These are phyloP conservation scores for Xerocomus potaroensis DNA, from an alignment of 768 basidiomycete species.

Conservation along the genomic window DNA sequence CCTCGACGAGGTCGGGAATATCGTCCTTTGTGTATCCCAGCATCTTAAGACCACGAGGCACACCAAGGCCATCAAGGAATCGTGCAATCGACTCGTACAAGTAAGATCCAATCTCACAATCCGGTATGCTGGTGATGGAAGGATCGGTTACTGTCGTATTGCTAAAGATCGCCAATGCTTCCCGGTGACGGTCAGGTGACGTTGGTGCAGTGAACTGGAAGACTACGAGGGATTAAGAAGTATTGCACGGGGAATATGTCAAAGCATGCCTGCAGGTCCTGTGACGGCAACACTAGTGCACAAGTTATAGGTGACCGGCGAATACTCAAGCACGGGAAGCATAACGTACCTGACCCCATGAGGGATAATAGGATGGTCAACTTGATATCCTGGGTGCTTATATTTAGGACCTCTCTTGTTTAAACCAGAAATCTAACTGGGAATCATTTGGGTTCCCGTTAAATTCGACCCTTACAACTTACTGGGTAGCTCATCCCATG, in stretches of 20 bases:
- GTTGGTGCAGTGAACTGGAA: conserved; percentile 97
- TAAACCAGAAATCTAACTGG: conserved; percentile 74
- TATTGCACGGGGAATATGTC: background rate
- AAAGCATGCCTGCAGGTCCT: conserved; percentile 67
- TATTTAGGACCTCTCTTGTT: conserved; percentile 95
- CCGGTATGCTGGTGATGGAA: conserved; percentile 67
- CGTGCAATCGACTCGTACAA: conserved; percentile 83
- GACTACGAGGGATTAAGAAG: conserved; percentile 39
- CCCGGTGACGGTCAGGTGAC: conserved; percentile 85
- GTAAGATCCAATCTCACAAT: conserved; percentile 72
- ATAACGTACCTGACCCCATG: conserved; percentile 71
- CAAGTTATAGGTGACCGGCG: background rate
- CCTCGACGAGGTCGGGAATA: conserved; percentile 75
- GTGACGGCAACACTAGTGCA: conserved; percentile 72
- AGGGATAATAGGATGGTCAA: conserved; percentile 87
- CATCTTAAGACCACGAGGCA: conserved; percentile 82
- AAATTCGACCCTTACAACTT: conserved; percentile 23
- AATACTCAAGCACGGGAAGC: background rate
- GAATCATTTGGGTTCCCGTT: background rate
- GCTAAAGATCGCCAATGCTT: conserved; percentile 82
- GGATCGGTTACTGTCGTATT: conserved; percentile 61
- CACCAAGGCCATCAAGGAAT: conserved; percentile 80
- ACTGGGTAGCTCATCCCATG: conserved; percentile 90
- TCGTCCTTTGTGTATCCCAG: conserved; percentile 71
- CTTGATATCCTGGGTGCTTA: conserved; percentile 84